Percentiles rank a stretch among this genome's conserved stretches.
Evolutionary conservation across 2,329 filamentous ascomycete genomes (phyloP).

Genomic region (Pyrenophora seminiperda): DNA sequence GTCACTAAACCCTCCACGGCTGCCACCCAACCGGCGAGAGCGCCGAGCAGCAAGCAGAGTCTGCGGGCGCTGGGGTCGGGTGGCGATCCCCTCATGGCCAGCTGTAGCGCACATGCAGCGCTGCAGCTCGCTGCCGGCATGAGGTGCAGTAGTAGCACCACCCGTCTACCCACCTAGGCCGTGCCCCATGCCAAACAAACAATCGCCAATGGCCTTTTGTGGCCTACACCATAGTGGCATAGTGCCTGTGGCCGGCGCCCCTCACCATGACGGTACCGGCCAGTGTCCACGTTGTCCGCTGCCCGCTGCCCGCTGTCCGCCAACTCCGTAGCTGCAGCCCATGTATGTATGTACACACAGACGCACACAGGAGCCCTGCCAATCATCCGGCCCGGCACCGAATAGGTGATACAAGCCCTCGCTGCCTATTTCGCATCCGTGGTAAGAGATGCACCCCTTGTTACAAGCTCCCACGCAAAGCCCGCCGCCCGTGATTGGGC

Average conservation of each 20-base stretch:
- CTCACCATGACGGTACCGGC: too few species aligned
- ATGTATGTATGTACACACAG: too few species aligned
- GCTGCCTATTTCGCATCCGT: conserved; percentile 1
- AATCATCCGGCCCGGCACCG: conserved; percentile 1
- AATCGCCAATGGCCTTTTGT: neutral
- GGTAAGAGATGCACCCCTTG: conserved; percentile 4
- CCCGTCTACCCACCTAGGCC: conserved; percentile 1
- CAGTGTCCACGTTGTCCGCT: too few species aligned
- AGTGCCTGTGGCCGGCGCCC: neutral
- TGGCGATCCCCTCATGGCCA: conserved; percentile 19
- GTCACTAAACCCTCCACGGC: conserved; percentile 17
- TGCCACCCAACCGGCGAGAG: conserved; percentile 29
- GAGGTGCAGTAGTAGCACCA: neutral
- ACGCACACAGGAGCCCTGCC: neutral
- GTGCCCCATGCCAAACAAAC: conserved; percentile 6
- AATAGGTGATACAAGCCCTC: conserved; percentile 5
- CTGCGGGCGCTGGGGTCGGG: conserved; percentile 3
- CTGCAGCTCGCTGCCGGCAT: conserved; percentile 10
- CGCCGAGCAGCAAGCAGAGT: conserved; percentile 22
- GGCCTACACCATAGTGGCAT: too few species aligned
- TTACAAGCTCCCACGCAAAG: neutral
- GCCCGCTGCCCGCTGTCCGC: too few species aligned
- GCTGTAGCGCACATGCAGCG: conserved; percentile 12
- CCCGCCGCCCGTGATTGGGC: too few species aligned
- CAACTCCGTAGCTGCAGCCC: too few species aligned